Conservation (phyloP, 1,284 basidiomycete species). For the Rhodotorula glutinis region DNA sequence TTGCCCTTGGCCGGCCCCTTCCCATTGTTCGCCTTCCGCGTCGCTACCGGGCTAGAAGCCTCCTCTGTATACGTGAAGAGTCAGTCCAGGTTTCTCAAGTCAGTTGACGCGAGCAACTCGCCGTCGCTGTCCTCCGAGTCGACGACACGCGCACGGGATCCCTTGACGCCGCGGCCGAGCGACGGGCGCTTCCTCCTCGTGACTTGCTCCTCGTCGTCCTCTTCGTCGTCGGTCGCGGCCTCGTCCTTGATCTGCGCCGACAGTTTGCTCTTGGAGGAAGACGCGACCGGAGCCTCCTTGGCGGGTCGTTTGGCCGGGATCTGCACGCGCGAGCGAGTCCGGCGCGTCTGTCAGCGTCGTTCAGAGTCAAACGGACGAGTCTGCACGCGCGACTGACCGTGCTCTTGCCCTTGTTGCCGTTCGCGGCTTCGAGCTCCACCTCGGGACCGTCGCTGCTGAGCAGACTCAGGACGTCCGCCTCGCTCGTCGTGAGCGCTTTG, state of each 20-base stretch:
- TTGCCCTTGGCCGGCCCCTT: neutral
- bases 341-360: neutral
- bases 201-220: slow-evolving; percentile 20
- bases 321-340: neutral
- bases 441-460: slow-evolving; percentile 14
- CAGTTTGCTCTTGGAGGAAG: neutral
- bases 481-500: slow-evolving; percentile 12
- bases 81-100: neutral
- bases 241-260: neutral
- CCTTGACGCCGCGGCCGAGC: slow-evolving; percentile 9
- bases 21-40: slow-evolving; percentile 7
- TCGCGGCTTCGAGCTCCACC: slow-evolving; percentile 14
- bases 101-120: neutral
- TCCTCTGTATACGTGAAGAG: neutral
- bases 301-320: slow-evolving; percentile 24
- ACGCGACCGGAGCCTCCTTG: neutral
- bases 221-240: slow-evolving; percentile 8
- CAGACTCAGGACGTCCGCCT: slow-evolving; percentile 9
- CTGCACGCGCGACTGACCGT: slow-evolving; percentile 1
- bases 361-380: no score
- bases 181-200: slow-evolving; percentile 17
- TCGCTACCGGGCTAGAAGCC: neutral
- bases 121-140: slow-evolving; percentile 40
- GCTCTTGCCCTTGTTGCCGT: slow-evolving; percentile 7
- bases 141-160: slow-evolving; percentile 9